Conservation (phyloP, 148 eudicot genomes). For the Vaccinium darrowii region DNA sequence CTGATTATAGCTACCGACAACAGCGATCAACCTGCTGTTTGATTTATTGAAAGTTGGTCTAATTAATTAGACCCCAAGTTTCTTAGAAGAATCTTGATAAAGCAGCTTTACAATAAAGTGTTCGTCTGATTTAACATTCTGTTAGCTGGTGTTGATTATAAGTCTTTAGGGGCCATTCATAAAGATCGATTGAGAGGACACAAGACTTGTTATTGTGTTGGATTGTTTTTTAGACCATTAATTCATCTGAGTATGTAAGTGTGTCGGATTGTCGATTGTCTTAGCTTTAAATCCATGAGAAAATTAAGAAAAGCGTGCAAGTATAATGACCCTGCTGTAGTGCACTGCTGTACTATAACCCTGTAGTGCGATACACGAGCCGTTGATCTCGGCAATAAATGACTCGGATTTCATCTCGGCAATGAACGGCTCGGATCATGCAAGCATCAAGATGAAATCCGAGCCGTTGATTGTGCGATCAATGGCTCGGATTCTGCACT, state of each 20-base stretch:
- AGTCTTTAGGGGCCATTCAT: background rate
- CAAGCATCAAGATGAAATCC: too few relatives aligned
- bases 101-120: conserved; percentile 7
- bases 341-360: too few relatives aligned
- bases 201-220: background rate
- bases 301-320: too few relatives aligned
- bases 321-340: too few relatives aligned
- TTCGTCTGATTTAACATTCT: background rate
- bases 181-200: background rate
- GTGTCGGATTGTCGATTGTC: background rate
- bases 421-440: too few relatives aligned
- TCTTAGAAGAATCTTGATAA: conserved; percentile 5
- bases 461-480: too few relatives aligned
- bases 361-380: too few relatives aligned
- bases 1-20: background rate
- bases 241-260: background rate
- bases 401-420: too few relatives aligned
- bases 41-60: background rate
- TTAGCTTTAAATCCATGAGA: too few relatives aligned
- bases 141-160: background rate
- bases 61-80: background rate
- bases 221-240: background rate
- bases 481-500: too few relatives aligned
- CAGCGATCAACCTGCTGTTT: background rate
- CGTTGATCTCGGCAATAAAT: too few relatives aligned